Percentiles rank a stretch among this genome's conserved stretches.
These are phyloP conservation scores for Fonsecaea pugnacius DNA, from an alignment of 2,329 filamentous ascomycete species.

Conservation along the genomic window DNA sequence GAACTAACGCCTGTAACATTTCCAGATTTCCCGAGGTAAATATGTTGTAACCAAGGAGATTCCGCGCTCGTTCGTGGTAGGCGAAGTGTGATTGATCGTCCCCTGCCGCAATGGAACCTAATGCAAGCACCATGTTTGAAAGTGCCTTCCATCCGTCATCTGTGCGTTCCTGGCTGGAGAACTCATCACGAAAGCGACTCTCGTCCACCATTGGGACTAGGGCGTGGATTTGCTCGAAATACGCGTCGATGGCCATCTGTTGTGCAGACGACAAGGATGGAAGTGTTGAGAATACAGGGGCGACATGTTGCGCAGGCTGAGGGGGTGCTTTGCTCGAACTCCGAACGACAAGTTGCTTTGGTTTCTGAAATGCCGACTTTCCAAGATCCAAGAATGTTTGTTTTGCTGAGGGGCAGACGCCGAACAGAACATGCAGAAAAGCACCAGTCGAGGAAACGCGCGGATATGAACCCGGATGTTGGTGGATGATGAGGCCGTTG, in stretches of 20 bases:
- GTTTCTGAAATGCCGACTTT: conserved; percentile 3
- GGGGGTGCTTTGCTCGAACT: neutral
- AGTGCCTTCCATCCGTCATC: conserved; percentile 73
- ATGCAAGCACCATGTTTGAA: conserved; percentile 74
- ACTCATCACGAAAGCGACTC: conserved; percentile 67
- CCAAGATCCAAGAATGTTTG: conserved; percentile 12
- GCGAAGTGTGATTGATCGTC: conserved; percentile 68
- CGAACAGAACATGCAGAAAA: conserved; percentile 5
- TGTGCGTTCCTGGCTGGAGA: conserved; percentile 64
- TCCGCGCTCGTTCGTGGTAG: conserved; percentile 66
- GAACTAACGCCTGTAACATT: conserved; percentile 32
- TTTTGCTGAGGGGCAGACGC: conserved; percentile 10
- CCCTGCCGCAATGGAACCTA: conserved; percentile 70
- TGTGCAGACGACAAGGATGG: conserved; percentile 2
- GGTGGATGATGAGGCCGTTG: conserved; percentile 12
- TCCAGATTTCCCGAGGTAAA: conserved; percentile 34
- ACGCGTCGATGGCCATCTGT: conserved; percentile 60
- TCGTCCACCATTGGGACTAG: conserved; percentile 76
- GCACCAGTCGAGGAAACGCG: conserved; percentile 9
- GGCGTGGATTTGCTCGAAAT: conserved; percentile 72
- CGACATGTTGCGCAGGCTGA: neutral
- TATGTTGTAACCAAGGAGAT: conserved; percentile 14
- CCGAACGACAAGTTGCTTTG: neutral
- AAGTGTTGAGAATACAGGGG: neutral
- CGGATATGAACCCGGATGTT: conserved; percentile 1